Percentiles rank a stretch among this genome's conserved stretches.
phyloP scores from a whole-genome alignment of 2,329 filamentous ascomycete species.

The Xylaria sp. region DNA sequence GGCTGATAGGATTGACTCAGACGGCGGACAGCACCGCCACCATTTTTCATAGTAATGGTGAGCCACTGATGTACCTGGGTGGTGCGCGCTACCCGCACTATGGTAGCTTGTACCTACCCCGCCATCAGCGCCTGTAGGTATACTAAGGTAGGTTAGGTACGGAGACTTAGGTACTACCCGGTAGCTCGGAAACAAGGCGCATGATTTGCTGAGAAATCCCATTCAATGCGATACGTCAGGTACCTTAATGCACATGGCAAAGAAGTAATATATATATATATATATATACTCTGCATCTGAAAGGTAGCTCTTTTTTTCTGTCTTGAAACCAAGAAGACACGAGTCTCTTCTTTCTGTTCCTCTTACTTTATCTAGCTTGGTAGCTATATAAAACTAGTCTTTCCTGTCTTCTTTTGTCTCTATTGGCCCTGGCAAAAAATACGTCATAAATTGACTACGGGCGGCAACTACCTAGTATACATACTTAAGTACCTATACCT shows the following conservation, averaged over 20 bases:
- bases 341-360: background rate
- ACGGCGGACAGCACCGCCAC: slow-evolving; percentile 24
- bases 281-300: background rate
- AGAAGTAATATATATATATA: too few species aligned
- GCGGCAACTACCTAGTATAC: slow-evolving; percentile 8
- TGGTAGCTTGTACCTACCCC: slow-evolving; percentile 1
- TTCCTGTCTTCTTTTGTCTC: background rate
- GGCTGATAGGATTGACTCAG: slow-evolving; percentile 29
- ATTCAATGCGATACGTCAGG: slow-evolving; percentile 24
- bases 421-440: background rate
- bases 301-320: background rate
- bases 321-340: background rate
- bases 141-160: too few species aligned
- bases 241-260: slow-evolving; percentile 15
- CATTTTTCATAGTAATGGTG: background rate
- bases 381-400: slow-evolving; percentile 17
- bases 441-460: slow-evolving; percentile 28
- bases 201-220: slow-evolving; percentile 38
- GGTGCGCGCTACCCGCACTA: background rate
- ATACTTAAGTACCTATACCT: too few species aligned
- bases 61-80: slow-evolving; percentile 1
- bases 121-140: background rate
- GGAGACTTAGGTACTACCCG: background rate
- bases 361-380: background rate
- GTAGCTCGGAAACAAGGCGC: slow-evolving; percentile 23